phyloP scores from a whole-genome alignment of 371 early-diverging fungal genomes.

The Actinomortierella wolfii region DNA sequence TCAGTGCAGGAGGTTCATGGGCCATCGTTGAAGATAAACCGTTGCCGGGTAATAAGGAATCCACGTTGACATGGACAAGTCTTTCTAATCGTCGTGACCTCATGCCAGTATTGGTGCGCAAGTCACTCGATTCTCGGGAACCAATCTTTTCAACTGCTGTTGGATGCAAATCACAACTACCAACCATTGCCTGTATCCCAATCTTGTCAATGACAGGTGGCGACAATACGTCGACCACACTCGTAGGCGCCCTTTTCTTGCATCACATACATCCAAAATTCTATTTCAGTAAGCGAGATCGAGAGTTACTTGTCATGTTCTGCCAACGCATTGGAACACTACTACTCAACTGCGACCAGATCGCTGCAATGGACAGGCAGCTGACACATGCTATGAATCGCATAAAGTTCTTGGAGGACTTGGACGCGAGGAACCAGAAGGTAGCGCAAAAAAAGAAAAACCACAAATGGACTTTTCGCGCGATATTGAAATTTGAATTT shows the following conservation, averaged over 20 bases:
- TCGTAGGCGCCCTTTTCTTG: constrained; percentile 33
- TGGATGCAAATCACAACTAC: constrained; percentile 38
- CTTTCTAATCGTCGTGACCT: constrained; percentile 40
- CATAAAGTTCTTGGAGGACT: constrained; percentile 31
- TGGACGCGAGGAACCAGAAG: constrained; percentile 32
- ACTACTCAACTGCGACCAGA: constrained; percentile 26
- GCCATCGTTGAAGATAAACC: constrained; percentile 40
- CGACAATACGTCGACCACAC: constrained; percentile 10
- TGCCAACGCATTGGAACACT: constrained; percentile 30
- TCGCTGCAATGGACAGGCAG: constrained; percentile 21
- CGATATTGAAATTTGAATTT: not conserved
- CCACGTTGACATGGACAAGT: constrained; percentile 36
- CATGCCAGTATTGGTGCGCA: constrained; percentile 40
- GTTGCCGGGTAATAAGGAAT: constrained; percentile 27
- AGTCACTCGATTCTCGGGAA: constrained; percentile 34
- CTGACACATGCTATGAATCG: constrained; percentile 25
- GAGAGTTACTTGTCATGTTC: constrained; percentile 36
- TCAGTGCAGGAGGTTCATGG: constrained; percentile 27
- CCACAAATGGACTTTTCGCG: not conserved
- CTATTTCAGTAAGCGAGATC: constrained; percentile 41
- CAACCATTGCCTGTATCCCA: constrained; percentile 43
- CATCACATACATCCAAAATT: constrained; percentile 43
- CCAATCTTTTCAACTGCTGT: constrained; percentile 43
- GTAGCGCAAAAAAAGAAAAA: constrained; percentile 4
- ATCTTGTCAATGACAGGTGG: constrained; percentile 10